Percentiles rank a stretch among this genome's conserved stretches.
These are phyloP conservation scores for Scedosporium apiospermum DNA, from an alignment of 2,329 filamentous ascomycete species.

Conservation along the genomic window DNA sequence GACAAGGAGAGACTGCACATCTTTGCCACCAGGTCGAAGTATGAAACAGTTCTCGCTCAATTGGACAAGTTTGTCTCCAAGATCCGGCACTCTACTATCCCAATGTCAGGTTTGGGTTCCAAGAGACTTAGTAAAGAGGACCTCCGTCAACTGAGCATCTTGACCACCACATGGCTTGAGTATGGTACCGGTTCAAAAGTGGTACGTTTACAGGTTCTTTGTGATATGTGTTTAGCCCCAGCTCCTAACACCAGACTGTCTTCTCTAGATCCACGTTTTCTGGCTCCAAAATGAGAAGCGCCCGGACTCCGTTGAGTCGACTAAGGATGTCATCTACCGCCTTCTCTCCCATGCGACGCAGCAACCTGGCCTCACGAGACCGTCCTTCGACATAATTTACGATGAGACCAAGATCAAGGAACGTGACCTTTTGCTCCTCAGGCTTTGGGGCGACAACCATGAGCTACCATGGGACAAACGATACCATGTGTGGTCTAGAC, in stretches of 20 bases:
- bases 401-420: too few relatives aligned
- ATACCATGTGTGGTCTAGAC: background rate
- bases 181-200: background rate
- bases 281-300: constrained; percentile 4
- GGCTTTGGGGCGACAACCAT: background rate
- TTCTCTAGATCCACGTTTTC: constrained; percentile 12
- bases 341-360: background rate
- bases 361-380: background rate
- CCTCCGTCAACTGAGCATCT: constrained; percentile 19
- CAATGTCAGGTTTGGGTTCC: constrained; percentile 13
- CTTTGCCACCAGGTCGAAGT: constrained; percentile 8
- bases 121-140: constrained; percentile 12
- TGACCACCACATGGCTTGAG: constrained; percentile 20
- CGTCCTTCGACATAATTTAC: too few relatives aligned
- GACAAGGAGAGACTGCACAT: constrained; percentile 10
- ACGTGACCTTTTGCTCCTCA: background rate
- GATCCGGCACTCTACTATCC: constrained; percentile 17
- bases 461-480: constrained; percentile 1
- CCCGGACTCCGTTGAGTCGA: background rate
- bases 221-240: background rate
- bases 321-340: constrained; percentile 2
- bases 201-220: background rate
- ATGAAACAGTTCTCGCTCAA: constrained; percentile 22
- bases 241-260: background rate
- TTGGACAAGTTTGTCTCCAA: constrained; percentile 20